Percentiles rank a stretch among this genome's conserved stretches.
phyloP scores from a whole-genome alignment of 805 yeast genomes.

The Dipodascus geniculatus region DNA sequence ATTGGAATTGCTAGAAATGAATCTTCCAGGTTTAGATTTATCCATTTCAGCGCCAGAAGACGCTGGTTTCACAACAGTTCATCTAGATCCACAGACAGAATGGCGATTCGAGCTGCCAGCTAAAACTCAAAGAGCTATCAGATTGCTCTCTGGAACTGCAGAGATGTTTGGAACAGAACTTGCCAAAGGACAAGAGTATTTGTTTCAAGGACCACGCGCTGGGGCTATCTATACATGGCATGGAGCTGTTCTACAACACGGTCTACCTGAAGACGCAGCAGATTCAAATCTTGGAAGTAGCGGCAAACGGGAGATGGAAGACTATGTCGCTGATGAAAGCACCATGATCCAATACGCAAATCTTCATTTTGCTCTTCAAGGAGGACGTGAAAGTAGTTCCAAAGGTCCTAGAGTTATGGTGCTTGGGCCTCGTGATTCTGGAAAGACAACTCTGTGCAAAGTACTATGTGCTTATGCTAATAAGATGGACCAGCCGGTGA shows the following conservation, averaged over 20 bases:
- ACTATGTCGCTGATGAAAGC: constrained; percentile 62
- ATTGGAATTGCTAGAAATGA: background rate
- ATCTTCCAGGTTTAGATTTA: background rate
- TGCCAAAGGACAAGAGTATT: constrained; percentile 53
- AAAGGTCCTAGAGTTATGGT: constrained; percentile 49
- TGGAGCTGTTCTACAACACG: constrained; percentile 53
- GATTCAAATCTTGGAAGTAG: constrained; percentile 12
- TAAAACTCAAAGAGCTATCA: background rate
- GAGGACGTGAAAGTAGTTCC: constrained; percentile 25
- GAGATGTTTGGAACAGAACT: constrained; percentile 93
- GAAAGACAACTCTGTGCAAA: constrained; percentile 68
- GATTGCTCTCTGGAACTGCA: constrained; percentile 54
- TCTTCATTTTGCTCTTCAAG: constrained; percentile 67
- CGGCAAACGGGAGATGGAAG: constrained; percentile 17
- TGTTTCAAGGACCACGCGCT: constrained; percentile 42
- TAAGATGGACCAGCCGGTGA: constrained; percentile 51
- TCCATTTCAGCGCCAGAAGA: background rate
- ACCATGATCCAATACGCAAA: constrained; percentile 52
- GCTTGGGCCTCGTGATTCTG: constrained; percentile 60
- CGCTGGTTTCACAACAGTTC: constrained; percentile 9
- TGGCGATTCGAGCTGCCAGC: constrained; percentile 52
- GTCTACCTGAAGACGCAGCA: constrained; percentile 8
- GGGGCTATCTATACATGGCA: constrained; percentile 44
- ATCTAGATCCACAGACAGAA: constrained; percentile 34
- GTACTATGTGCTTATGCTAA: constrained; percentile 64